These are phyloP conservation scores for Solanum pennellii DNA, from an alignment of 257 asterid genomes.

Conservation along the genomic window DNA sequence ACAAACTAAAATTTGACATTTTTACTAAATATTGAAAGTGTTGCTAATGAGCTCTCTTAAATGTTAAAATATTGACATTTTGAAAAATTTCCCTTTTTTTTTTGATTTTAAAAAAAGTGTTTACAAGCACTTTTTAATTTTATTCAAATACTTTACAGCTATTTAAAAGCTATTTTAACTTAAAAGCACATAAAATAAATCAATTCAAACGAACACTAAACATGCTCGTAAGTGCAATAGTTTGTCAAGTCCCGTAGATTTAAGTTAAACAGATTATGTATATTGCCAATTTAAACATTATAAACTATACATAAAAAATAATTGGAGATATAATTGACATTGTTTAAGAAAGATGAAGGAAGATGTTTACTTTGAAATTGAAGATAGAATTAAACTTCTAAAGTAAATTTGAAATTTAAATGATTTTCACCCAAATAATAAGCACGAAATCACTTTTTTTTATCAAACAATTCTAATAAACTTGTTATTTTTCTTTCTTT, in stretches of 20 bases:
- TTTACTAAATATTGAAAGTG: no score
- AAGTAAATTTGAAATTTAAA: background rate
- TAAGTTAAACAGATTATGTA: background rate
- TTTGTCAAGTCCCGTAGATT: background rate
- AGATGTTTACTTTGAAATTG: background rate
- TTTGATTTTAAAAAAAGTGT: no score
- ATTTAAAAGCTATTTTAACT: accelerated
- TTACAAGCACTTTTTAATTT: no score
- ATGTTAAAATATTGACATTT: no score
- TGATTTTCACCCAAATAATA: background rate
- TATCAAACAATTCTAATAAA: background rate
- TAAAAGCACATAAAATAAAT: no score
- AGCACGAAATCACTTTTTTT: background rate
- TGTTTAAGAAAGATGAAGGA: background rate
- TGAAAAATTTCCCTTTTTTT: no score
- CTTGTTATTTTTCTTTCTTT: no score
- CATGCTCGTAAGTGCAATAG: background rate
- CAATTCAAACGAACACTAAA: no score
- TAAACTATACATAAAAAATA: no score
- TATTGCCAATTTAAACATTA: background rate
- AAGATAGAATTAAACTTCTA: background rate
- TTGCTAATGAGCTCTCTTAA: no score
- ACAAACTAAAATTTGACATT: no score
- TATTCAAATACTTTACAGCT: accelerated
- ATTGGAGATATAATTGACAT: background rate